phyloP scores from a whole-genome alignment of 106 monocot species.

The Vanilla planifolia region DNA sequence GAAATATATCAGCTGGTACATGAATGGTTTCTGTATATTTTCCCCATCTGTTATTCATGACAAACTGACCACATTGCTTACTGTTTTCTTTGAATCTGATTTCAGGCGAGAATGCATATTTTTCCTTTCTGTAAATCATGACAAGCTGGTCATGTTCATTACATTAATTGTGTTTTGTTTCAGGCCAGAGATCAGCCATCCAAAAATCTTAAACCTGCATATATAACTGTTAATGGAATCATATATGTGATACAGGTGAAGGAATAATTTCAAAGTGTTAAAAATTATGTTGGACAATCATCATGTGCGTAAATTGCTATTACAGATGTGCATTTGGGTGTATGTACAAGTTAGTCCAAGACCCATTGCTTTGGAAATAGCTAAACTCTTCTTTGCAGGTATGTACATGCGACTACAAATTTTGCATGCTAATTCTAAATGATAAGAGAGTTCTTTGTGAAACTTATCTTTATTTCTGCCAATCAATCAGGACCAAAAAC shows the following conservation, averaged over 20 bases:
- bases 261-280: neutral
- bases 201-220: conserved; percentile 62
- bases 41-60: neutral
- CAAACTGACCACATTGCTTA: neutral
- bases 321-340: conserved; percentile 57
- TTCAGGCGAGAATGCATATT: conserved; percentile 44
- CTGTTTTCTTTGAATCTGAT: conserved; percentile 4
- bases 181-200: conserved; percentile 67
- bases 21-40: conserved; percentile 3
- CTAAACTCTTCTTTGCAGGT: conserved; percentile 65
- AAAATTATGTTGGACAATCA: neutral
- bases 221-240: conserved; percentile 47
- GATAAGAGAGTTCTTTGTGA: too few species aligned
- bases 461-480: too few species aligned
- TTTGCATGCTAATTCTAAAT: too few species aligned
- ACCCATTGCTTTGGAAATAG: conserved; percentile 36
- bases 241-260: conserved; percentile 74
- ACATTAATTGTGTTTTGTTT: conserved; percentile 9
- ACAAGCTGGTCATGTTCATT: neutral
- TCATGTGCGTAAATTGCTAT: neutral
- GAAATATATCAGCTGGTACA: conserved; percentile 91
- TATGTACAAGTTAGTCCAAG: conserved; percentile 28
- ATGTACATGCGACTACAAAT: too few species aligned
- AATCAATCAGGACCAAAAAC: too few species aligned
- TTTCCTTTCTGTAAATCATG: neutral